A percentile compares a stretch with the other conserved stretches of the same genome.
Conservation (phyloP, 2,329 filamentous ascomycete genomes). For the Ophiocordyceps camponoti-floridani region DNA sequence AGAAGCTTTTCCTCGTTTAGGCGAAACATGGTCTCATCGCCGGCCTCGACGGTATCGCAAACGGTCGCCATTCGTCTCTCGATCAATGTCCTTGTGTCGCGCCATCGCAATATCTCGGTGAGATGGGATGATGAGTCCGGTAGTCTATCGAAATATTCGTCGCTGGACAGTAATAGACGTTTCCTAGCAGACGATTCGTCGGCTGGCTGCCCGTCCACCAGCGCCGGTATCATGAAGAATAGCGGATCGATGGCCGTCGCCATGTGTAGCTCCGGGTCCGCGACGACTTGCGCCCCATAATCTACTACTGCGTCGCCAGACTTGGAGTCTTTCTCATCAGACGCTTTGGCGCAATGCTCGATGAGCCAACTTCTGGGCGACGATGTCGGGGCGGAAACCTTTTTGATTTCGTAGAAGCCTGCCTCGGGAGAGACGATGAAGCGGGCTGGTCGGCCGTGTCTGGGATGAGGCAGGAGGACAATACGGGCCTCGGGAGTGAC, state of each 20-base stretch:
- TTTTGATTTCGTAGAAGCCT: slow-evolving; percentile 49
- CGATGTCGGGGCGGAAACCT: slow-evolving; percentile 31
- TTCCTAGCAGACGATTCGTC: slow-evolving; percentile 30
- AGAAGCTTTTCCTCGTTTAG: slow-evolving; percentile 57
- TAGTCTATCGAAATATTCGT: slow-evolving; percentile 54
- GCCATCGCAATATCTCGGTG: slow-evolving; percentile 32
- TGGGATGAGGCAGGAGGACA: slow-evolving; percentile 40
- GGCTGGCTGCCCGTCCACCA: slow-evolving; percentile 27
- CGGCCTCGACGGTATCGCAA: slow-evolving; percentile 70
- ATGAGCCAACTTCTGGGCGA: slow-evolving; percentile 46
- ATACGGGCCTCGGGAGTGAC: slow-evolving; percentile 36
- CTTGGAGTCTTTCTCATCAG: slow-evolving; percentile 4
- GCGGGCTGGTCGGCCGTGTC: slow-evolving; percentile 32
- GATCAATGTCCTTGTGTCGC: slow-evolving; percentile 29
- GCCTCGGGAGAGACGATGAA: slow-evolving; percentile 44
- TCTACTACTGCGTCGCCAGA: slow-evolving; percentile 4
- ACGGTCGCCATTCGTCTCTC: slow-evolving; percentile 49
- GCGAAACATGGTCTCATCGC: slow-evolving; percentile 72
- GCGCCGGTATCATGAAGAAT: slow-evolving; percentile 63
- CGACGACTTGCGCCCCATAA: slow-evolving; percentile 25
- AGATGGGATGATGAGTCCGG: slow-evolving; percentile 37
- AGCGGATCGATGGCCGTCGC: slow-evolving; percentile 72
- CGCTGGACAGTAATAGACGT: slow-evolving; percentile 47
- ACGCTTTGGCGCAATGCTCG: slow-evolving; percentile 12
- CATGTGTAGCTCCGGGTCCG: slow-evolving; percentile 58